These are phyloP conservation scores for Austroboletus niveus DNA, from an alignment of 1,284 basidiomycete genomes.

Conservation along the genomic window DNA sequence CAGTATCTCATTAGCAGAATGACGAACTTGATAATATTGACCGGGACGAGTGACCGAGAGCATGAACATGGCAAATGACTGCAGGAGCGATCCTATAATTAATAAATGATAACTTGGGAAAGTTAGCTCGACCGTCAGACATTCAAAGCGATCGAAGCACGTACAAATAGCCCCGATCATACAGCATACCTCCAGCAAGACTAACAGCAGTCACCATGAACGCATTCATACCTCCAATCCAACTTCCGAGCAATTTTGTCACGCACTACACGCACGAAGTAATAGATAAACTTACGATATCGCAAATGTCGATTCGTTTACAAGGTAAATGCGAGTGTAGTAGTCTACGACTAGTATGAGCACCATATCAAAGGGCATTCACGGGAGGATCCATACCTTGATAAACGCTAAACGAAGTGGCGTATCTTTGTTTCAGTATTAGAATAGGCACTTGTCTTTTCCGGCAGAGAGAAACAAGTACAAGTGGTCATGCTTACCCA, in stretches of 20 bases:
- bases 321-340: constrained; percentile 32
- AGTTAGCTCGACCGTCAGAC: background rate
- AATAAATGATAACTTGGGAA: constrained; percentile 27
- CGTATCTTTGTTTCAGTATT: constrained; percentile 20
- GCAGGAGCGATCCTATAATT: constrained; percentile 24
- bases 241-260: constrained; percentile 15
- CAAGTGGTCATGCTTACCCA: constrained; percentile 15
- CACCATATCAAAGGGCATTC: background rate
- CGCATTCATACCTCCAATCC: constrained; percentile 31
- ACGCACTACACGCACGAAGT: background rate
- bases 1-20: background rate
- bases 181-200: constrained; percentile 21
- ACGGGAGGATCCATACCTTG: constrained; percentile 22
- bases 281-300: constrained; percentile 26
- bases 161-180: constrained; percentile 32
- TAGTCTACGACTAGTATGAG: constrained; percentile 17
- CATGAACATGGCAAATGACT: constrained; percentile 31
- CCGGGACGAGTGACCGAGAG: constrained; percentile 26
- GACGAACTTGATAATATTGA: constrained; percentile 27
- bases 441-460: background rate
- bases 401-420: constrained; percentile 28
- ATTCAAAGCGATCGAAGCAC: constrained; percentile 2
- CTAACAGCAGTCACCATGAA: constrained; percentile 14
- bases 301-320: constrained; percentile 23
- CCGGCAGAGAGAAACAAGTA: background rate